These are phyloP conservation scores for Penicillium sp. DNA, from an alignment of 2,329 filamentous ascomycete genomes.

Conservation along the genomic window DNA sequence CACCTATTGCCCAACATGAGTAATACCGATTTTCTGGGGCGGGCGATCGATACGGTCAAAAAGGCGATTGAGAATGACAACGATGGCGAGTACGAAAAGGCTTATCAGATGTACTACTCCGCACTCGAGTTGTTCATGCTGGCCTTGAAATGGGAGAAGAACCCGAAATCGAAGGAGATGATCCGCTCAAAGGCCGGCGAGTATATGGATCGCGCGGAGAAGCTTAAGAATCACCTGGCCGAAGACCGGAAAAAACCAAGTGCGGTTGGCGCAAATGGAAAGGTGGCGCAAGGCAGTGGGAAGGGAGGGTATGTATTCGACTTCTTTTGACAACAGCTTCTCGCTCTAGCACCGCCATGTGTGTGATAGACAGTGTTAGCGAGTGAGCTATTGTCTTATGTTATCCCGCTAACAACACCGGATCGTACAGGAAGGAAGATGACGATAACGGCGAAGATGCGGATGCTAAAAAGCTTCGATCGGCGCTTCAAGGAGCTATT, in stretches of 20 bases:
- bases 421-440: constrained; percentile 47
- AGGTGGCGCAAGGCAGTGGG: constrained; percentile 49
- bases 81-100: constrained; percentile 92
- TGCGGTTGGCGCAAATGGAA: constrained; percentile 52
- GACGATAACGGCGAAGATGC: constrained; percentile 70
- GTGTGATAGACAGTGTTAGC: background rate
- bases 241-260: constrained; percentile 54
- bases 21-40: constrained; percentile 93
- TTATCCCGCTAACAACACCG: constrained; percentile 8
- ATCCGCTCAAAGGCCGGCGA: constrained; percentile 92
- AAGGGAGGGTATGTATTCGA: constrained; percentile 53
- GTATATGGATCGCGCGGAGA: constrained; percentile 98
- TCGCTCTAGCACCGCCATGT: background rate
- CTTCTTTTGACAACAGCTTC: background rate
- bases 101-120: constrained; percentile 93
- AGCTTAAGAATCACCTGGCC: constrained; percentile 86
- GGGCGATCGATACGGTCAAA: constrained; percentile 94
- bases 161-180: constrained; percentile 93
- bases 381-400: background rate
- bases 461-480: constrained; percentile 92
- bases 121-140: constrained; percentile 98
- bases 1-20: constrained; percentile 63
- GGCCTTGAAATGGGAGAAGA: constrained; percentile 99
- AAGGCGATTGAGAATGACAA: constrained; percentile 97
- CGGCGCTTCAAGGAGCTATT: constrained; percentile 86